These are phyloP conservation scores for Stereocaulon alpinum DNA, from an alignment of 495 filamentous ascomycete genomes.

Conservation along the genomic window DNA sequence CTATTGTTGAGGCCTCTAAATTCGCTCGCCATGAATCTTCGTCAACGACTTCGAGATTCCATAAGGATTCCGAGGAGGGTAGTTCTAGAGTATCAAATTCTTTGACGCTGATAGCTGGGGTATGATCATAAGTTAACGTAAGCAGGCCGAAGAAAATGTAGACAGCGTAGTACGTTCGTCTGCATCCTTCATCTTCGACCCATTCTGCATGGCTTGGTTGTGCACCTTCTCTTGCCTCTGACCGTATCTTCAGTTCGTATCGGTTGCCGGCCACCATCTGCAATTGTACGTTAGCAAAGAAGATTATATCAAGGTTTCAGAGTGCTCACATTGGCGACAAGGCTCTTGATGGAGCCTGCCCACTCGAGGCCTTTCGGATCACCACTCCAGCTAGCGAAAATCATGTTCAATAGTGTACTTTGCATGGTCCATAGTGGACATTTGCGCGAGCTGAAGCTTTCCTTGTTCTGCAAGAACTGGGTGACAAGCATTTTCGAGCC, in stretches of 20 bases:
- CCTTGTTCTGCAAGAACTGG: constrained; percentile 94
- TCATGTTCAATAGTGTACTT: constrained; percentile 91
- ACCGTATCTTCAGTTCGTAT: constrained; percentile 88
- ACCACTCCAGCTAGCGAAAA: constrained; percentile 98
- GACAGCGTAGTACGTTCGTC: constrained; percentile 96
- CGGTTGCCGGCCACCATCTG: constrained; percentile 94
- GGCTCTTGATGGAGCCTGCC: constrained; percentile 96
- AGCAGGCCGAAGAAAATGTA: constrained; percentile 98
- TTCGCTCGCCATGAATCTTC: constrained; percentile 76
- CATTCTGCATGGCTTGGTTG: constrained; percentile 77
- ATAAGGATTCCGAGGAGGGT: constrained; percentile 87
- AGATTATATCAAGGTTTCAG: background rate
- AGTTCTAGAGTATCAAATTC: constrained; percentile 90
- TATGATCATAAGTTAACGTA: constrained; percentile 95
- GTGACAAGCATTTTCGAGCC: constrained; percentile 94
- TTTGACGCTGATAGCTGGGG: constrained; percentile 92
- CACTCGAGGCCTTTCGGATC: constrained; percentile 96
- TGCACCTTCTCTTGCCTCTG: constrained; percentile 72
- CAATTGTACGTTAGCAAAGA: constrained; percentile 13
- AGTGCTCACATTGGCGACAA: constrained; percentile 66
- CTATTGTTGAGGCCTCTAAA: constrained; percentile 54
- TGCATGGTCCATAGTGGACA: constrained; percentile 98
- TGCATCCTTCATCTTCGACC: constrained; percentile 94
- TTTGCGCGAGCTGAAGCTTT: constrained; percentile 97
- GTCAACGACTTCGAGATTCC: constrained; percentile 76